Percentiles rank a stretch among this genome's conserved stretches.
phyloP scores from a whole-genome alignment of 345 rosid genomes.

The Citrus medica region DNA sequence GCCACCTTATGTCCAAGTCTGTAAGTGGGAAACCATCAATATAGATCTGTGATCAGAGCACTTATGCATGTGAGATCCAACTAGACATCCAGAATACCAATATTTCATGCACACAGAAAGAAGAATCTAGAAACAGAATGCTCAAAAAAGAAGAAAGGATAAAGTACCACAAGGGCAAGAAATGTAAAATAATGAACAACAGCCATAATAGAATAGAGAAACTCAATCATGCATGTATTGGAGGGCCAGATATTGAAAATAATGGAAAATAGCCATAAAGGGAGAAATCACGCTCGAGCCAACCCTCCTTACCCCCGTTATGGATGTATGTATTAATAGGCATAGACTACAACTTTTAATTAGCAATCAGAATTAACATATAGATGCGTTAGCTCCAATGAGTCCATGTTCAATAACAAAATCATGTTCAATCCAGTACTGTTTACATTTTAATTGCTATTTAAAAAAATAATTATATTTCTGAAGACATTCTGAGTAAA shows the following conservation, averaged over 20 bases:
- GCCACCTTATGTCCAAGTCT: slow-evolving; percentile 39
- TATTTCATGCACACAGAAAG: not conserved
- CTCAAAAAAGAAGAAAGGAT: not conserved
- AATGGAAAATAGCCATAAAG: not conserved
- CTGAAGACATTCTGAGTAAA: not conserved
- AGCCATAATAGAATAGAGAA: not conserved
- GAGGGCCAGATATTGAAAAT: not conserved
- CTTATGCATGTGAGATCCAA: slow-evolving; percentile 8
- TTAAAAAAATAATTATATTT: no score
- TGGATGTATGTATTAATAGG: not conserved
- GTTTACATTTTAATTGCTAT: no score
- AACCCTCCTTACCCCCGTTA: not conserved
- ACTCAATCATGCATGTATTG: not conserved
- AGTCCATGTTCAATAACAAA: no score
- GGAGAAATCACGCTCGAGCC: not conserved
- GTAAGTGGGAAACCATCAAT: slow-evolving; percentile 32
- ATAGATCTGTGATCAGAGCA: slow-evolving; percentile 27
- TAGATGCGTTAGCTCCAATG: no score
- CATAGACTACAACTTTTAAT: no score
- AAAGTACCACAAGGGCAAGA: not conserved
- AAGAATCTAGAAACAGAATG: slow-evolving; percentile 2
- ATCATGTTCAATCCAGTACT: no score
- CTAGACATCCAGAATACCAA: not conserved
- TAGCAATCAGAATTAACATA: no score
- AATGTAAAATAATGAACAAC: not conserved